Evolutionary conservation across 192 early-diverging fungal species (phyloP), one percentile per base, ranked within the genome.

Genomic region (Umbelopsis ramanniana): DNA sequence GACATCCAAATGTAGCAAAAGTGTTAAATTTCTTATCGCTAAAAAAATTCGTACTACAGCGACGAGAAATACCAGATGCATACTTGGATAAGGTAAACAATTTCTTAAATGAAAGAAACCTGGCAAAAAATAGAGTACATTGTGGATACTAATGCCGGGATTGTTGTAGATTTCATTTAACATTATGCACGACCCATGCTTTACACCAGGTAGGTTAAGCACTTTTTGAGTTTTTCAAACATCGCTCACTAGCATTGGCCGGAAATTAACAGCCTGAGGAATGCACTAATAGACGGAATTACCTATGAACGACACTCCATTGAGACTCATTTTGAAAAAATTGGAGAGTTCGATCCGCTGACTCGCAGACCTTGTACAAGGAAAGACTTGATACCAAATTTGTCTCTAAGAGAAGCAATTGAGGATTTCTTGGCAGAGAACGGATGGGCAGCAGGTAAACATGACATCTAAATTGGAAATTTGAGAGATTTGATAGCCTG

Each of bases 291-390:
- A 67, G 82, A 76, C 11, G 91, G 90, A 0, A 90, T 90, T 24
- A 92, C 83, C 4, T 96, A 94, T 73, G 94, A 95, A 74, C 87
- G 93, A 35, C 72, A 81, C 14, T 88, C 90, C 26, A 81, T 96
- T n/a, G 69, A 88, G 35, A 83, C 92, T 47, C 93, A 96, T 72
- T 85, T 96, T 52, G 74, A 81, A 60, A 85, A 90, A 67, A 93
- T 93, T 76, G 93, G 94, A n/a, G 74, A 86, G 47, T 94, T 92
- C 83, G 94, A 96, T 82, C 94, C 94, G 1, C 76, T 95, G 12
- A 86, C 90, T 8, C 79, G 91, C 43, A 78, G 82, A 55, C 86
- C 89, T 2, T 82, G 93, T 66, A 84, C 84, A 0, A 92, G 93
- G 67, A 77, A 66, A 7, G 88, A 94, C 47, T 54, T 95, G 8